Evolutionary conservation across 2,329 filamentous ascomycete species (phyloP), one percentile per base, ranked within the genome.

Genomic region (Falciphora oryzae): DNA sequence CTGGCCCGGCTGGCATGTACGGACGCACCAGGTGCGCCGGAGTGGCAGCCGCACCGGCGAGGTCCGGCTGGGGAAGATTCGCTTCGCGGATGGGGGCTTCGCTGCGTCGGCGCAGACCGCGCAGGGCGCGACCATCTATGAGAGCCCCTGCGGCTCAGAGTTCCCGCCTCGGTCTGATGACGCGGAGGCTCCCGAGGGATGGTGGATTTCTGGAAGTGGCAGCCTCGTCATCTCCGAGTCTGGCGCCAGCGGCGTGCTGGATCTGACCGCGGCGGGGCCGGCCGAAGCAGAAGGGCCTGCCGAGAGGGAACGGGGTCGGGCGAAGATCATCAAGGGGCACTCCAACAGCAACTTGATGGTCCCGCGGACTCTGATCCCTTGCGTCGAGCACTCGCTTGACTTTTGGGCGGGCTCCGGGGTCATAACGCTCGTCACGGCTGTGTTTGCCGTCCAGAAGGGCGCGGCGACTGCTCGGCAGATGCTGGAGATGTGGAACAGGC

Each of bases 1-100:
- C 18, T 73, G 69, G 66, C 73, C 73, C 27, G 75, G 77, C 63
- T 78, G 76, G 76, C 76, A 78, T 68, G 64, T 78, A 2, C 72
- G 76, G 5, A 69, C 74, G 16, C 77, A 78, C 65, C 69, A 67
- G 11, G 72, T 78, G 4, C 68, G 28, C 32, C 22, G 56, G 35
- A 28, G 18, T 1, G 63, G 57, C 11, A 32, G 35, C 14, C 16
- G 22, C 25, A 10, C 64, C 16, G 70, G 2, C 67, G 57, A n/a
- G 25, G 29, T 27, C 18, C 28, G 57, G 35, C 11, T 11, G 59
- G 28, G 56, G 28, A 63, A 63, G 28, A 63, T 69, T 7, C 62
- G 66, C 27, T 61, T 67, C 13, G 67, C 70, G 0, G 72, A 74
- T 63, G 71, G 71, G 10, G 72, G 72, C 0, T 73, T 74, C 64